These are phyloP conservation scores for Penicillium bialowiezense DNA, from an alignment of 495 filamentous ascomycete species.

Conservation along the genomic window DNA sequence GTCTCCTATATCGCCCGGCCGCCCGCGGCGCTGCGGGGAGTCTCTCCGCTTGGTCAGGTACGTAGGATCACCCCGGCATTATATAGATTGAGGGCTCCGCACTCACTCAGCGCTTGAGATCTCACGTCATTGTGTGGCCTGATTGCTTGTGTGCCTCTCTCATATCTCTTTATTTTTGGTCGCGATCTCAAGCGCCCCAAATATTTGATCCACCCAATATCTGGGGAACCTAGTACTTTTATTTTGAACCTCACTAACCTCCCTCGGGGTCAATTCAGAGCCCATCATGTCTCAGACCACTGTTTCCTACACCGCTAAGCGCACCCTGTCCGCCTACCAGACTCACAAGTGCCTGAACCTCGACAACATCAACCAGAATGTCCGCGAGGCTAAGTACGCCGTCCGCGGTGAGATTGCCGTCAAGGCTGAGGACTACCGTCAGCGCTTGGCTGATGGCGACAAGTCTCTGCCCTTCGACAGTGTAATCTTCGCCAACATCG, in stretches of 20 bases:
- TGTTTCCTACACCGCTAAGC: conserved; percentile 25
- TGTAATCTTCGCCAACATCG: conserved; percentile 96
- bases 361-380: conserved; percentile 87
- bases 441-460: conserved; percentile 58
- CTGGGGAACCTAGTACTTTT: background rate
- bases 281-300: conserved; percentile 36
- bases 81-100: conserved; percentile 14
- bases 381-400: conserved; percentile 86
- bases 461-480: conserved; percentile 77
- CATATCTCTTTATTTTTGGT: background rate
- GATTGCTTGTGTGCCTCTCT: background rate
- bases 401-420: conserved; percentile 93
- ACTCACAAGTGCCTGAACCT: conserved; percentile 63
- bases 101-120: background rate
- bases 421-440: conserved; percentile 84
- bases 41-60: conserved; percentile 30
- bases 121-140: background rate
- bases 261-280: conserved; percentile 14
- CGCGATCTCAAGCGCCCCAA: background rate
- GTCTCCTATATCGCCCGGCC: conserved; percentile 28
- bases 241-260: conserved; percentile 19
- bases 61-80: conserved; percentile 22
- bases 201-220: background rate
- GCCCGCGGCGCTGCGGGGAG: conserved; percentile 25
- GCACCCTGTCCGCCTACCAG: conserved; percentile 56